Evolutionary conservation across 345 rosid genomes (phyloP).

Genomic region (Hevea brasiliensis): DNA sequence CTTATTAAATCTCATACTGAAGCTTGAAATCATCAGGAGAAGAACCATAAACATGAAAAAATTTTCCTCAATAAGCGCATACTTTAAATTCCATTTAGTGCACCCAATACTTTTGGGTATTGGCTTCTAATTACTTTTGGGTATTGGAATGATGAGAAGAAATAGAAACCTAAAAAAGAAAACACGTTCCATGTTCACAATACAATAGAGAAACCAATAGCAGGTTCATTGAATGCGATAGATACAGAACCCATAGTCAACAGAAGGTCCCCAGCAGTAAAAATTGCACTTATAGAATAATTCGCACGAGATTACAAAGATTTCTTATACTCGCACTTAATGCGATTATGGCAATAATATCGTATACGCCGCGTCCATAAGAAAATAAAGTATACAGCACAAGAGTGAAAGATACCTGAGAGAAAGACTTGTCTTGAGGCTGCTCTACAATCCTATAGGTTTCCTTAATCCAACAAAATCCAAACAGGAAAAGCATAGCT

Average conservation of each 20-base stretch:
- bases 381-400: background rate
- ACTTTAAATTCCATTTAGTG: no score
- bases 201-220: no score
- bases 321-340: background rate
- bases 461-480: slow-evolving; percentile 85
- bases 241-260: background rate
- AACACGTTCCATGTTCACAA: no score
- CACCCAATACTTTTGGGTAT: no score
- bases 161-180: no score
- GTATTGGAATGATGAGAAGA: no score
- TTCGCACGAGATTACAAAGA: background rate
- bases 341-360: background rate
- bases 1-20: no score
- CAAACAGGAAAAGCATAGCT: slow-evolving; percentile 74
- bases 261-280: background rate
- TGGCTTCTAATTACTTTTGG: no score
- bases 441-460: slow-evolving; percentile 36
- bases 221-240: background rate
- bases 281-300: background rate
- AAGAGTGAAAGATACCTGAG: background rate
- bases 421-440: background rate
- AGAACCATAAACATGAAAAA: no score
- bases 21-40: no score
- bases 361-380: background rate
- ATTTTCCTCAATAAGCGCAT: no score